phyloP scores from a whole-genome alignment of 2,329 filamentous ascomycete species.

The Cercospora canescens region DNA sequence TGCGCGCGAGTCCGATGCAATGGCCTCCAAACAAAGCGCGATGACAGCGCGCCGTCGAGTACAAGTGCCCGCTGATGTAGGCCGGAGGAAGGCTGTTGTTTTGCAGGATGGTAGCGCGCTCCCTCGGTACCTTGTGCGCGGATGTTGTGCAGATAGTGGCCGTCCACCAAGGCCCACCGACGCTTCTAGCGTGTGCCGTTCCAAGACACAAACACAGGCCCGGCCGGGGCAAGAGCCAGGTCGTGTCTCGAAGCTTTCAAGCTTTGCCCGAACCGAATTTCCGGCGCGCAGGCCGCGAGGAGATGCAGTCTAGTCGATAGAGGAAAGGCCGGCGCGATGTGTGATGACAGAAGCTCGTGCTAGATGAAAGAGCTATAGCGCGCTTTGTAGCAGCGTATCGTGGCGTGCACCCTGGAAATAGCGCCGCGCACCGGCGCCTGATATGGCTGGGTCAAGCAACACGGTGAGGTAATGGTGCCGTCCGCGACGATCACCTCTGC shows the following conservation, averaged over 20 bases:
- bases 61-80: conserved; percentile 37
- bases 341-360: conserved; percentile 24
- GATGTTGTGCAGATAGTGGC: conserved; percentile 49
- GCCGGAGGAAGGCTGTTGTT: conserved; percentile 37
- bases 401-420: conserved; percentile 40
- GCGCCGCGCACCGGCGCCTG: conserved; percentile 34
- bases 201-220: conserved; percentile 21
- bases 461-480: conserved; percentile 35
- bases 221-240: conserved; percentile 21
- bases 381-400: conserved; percentile 31
- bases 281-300: conserved; percentile 27
- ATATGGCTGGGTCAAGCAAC: conserved; percentile 34
- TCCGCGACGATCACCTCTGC: conserved; percentile 29
- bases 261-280: conserved; percentile 31
- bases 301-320: conserved; percentile 28
- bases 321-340: conserved; percentile 28
- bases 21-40: conserved; percentile 34
- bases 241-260: conserved; percentile 21
- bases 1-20: conserved; percentile 33
- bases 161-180: conserved; percentile 33
- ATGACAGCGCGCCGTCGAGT: conserved; percentile 38
- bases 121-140: conserved; percentile 44
- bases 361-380: conserved; percentile 32
- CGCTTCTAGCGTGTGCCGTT: conserved; percentile 33
- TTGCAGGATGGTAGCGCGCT: conserved; percentile 43